These are phyloP conservation scores for Trichoderma citrinoviride DNA, from an alignment of 2,329 filamentous ascomycete species.

Conservation along the genomic window DNA sequence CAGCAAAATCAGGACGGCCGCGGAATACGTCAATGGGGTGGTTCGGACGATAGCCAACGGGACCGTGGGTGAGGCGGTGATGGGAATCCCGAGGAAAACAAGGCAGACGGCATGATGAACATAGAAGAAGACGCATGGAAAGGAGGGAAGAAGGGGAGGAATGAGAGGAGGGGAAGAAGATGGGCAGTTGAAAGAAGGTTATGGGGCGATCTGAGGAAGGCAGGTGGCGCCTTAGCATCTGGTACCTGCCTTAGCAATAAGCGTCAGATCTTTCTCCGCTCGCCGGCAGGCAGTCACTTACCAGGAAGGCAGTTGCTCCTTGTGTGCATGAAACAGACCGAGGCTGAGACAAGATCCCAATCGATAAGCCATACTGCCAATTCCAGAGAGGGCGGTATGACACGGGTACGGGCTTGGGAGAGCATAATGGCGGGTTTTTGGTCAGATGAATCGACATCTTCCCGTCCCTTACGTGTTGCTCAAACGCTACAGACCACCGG, in stretches of 20 bases:
- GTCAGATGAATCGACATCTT: not conserved
- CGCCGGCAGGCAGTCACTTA: conserved; percentile 6
- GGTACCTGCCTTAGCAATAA: conserved; percentile 21
- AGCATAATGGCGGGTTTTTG: not conserved
- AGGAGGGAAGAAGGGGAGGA: conserved; percentile 1
- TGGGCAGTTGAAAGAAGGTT: conserved; percentile 24
- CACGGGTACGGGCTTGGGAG: not conserved
- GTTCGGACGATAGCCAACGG: not conserved
- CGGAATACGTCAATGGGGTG: not conserved
- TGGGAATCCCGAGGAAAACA: not conserved
- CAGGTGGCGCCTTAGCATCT: conserved; percentile 19
- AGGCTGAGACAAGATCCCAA: not conserved
- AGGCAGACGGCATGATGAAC: not conserved
- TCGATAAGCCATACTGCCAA: too few species aligned
- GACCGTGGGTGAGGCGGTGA: not conserved
- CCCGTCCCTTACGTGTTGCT: not conserved
- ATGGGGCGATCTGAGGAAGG: conserved; percentile 17
- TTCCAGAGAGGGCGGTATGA: too few species aligned
- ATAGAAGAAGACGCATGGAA: not conserved
- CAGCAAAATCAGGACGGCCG: not conserved
- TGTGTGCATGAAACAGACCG: not conserved
- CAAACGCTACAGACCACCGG: not conserved
- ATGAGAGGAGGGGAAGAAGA: not conserved
- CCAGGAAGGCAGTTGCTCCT: not conserved
- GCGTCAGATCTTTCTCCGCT: conserved; percentile 20